Evolutionary conservation across 2,329 filamentous ascomycete species (phyloP), one percentile per base, ranked within the genome.

Genomic region (Penicillium sp.): DNA sequence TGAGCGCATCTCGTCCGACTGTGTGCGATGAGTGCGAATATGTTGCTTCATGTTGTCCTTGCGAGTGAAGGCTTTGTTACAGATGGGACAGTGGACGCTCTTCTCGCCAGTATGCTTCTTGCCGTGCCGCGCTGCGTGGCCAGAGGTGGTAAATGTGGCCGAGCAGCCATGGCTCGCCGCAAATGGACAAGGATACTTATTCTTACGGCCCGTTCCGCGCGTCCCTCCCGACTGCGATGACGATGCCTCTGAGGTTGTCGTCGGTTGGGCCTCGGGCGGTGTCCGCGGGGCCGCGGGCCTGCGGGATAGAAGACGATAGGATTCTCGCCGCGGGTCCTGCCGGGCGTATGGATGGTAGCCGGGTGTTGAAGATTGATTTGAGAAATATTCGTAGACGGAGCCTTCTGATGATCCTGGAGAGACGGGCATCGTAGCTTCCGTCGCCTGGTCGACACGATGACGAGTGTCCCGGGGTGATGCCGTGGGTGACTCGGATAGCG

Each of bases 1-100:
- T 7, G 54, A 50, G 4, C 54, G 54, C 47, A 55, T 56, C 2
- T 62, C 60, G 13, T 64, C 56, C 0, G 59, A 61, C 30, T 59
- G 57, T 0, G 56, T 59, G 23, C 64, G 60, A 55, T 82, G 78
- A 1, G 78, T 82, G 23, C 78, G 69, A 29, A 77, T 76, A 51
- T 82, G 78, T 58, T 82, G 78, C 60, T 82, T 80, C 78, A 82
- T 82, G 60, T 82, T 82, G 64, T 82, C 78, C 54, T 82, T 82
- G 46, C 78, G 74, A 9, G 78, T 81, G 55, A 82, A 82, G 9
- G 77, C 77, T 60, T 82, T 82, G 65, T 77, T 76, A 67, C 78
- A 82, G 44, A 80, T 75, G 0, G 78, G 78, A 54, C 78, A 82
- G 52, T 77, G 73, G n/a, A 80, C 77, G 42, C 79, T 77, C 59